Base-by-base conservation (phyloP, 306 rosid genomes). In the Ochetophila trinervis region DNA sequence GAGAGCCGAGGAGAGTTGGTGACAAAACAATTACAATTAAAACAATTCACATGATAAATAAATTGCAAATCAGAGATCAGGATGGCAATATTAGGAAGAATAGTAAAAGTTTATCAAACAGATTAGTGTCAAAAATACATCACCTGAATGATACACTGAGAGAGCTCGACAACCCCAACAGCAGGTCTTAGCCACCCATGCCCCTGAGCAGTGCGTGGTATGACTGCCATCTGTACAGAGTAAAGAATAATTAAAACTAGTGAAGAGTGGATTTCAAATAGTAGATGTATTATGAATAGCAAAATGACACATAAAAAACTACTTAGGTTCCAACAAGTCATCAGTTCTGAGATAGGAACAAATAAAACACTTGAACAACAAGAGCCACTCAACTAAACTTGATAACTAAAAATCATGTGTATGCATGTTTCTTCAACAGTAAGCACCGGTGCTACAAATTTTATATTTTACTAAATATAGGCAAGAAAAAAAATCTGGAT, bases 171-270 rank as follows among this genome's bases (percentile, higher is more conserved):
- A 48, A 94, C 97, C 67, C 99, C 97, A 62, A 83, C 79, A n/a
- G 97, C 90, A 76, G 99, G 97, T 79, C 99, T 88, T 83, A 94
- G 84, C 97, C 99, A 94, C 57, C 99, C 99, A 63, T 88, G 96
- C 63, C 99, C 99, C 81, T 88, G 97, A 78, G 91, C 83, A 60
- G 83, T 94, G 64, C 96, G 89, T 53, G 97, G 99, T 71, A 88
- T 80, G 73, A 94, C 78, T 73, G 99, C 97, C 97, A 90, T 94
- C 97, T 94, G 71, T 3, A 62, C 37, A 53, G 40, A 65, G 62
- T 32, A 44, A 20, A 55, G 14, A n/a, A 63, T 57, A 11, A 57
- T 55, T 61, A 60, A 60, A 53, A 42, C 49, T 18, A 42, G 65
- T 14, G 37, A 21, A 50, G 9, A 6, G 4, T 49, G 47, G 48